These are phyloP conservation scores for Camellia oleifera DNA, from an alignment of 179 eudicot species.

Conservation along the genomic window DNA sequence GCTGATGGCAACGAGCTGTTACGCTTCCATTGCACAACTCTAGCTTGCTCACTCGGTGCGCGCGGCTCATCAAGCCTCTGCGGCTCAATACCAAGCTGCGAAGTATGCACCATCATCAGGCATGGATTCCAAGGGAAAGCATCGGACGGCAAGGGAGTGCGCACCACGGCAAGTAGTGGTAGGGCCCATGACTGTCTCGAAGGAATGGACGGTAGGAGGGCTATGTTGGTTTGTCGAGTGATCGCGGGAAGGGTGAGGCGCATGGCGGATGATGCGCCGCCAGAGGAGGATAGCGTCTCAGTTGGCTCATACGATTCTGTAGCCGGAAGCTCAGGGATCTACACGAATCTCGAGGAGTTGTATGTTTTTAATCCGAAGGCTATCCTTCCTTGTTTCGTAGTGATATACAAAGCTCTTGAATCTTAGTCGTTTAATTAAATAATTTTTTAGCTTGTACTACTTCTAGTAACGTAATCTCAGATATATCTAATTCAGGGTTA, in stretches of 20 bases:
- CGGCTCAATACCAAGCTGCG: constrained; percentile 56
- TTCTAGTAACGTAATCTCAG: background rate
- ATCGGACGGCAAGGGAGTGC: constrained; percentile 40
- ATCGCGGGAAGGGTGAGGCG: constrained; percentile 81
- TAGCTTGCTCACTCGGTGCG: constrained; percentile 76
- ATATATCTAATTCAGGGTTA: background rate
- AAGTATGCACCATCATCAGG: constrained; percentile 80
- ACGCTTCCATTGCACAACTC: constrained; percentile 70
- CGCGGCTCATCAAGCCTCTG: constrained; percentile 72
- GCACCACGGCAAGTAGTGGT: constrained; percentile 87
- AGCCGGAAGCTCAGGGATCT: constrained; percentile 58
- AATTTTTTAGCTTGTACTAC: background rate
- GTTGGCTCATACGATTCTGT: constrained; percentile 59
- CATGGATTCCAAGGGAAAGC: constrained; percentile 70
- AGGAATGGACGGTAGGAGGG: constrained; percentile 42
- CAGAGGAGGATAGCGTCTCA: constrained; percentile 30
- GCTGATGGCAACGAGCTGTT: constrained; percentile 96
- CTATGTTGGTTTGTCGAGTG: constrained; percentile 93
- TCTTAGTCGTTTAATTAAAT: constrained; percentile 14
- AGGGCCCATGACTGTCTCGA: constrained; percentile 79
- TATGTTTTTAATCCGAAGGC: constrained; percentile 70
- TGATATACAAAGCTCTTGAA: constrained; percentile 66
- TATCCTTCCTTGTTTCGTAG: constrained; percentile 92
- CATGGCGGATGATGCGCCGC: constrained; percentile 26
- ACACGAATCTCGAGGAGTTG: constrained; percentile 79